These are phyloP conservation scores for Atkinsonella hypoxylon DNA, from an alignment of 2,329 filamentous ascomycete genomes.

Conservation along the genomic window DNA sequence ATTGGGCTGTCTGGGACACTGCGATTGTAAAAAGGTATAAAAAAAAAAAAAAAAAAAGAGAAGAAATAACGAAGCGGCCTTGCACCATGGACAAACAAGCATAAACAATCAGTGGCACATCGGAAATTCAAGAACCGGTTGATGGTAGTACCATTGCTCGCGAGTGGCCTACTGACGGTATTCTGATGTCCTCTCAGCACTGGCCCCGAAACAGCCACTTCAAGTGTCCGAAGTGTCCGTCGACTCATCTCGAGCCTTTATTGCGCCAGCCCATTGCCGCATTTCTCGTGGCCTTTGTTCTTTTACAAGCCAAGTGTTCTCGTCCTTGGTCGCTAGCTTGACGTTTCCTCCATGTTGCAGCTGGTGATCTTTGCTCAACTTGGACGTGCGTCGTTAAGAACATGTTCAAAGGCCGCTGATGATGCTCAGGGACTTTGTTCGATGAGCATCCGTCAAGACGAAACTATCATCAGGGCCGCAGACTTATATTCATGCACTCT, in stretches of 20 bases:
- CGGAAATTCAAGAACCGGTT: not conserved
- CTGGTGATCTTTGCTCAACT: not conserved
- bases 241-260: not conserved
- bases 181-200: constrained; percentile 3
- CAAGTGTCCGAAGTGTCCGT: not conserved
- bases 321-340: not conserved
- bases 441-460: not conserved
- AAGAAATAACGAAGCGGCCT: not conserved
- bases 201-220: not conserved
- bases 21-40: constrained; percentile 3
- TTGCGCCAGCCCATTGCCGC: not conserved
- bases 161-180: no score
- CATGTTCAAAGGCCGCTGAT: not conserved
- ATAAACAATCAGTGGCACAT: not conserved
- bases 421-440: not conserved
- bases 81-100: constrained; percentile 1
- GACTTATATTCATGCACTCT: not conserved
- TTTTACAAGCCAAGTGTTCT: not conserved
- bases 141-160: not conserved
- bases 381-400: not conserved
- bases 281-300: not conserved
- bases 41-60: not conserved
- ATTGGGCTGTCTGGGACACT: constrained; percentile 4
- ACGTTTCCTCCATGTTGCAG: not conserved
- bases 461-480: not conserved